phyloP scores from a whole-genome alignment of 176 grass and related monocot genomes.

The Phragmites australis region DNA sequence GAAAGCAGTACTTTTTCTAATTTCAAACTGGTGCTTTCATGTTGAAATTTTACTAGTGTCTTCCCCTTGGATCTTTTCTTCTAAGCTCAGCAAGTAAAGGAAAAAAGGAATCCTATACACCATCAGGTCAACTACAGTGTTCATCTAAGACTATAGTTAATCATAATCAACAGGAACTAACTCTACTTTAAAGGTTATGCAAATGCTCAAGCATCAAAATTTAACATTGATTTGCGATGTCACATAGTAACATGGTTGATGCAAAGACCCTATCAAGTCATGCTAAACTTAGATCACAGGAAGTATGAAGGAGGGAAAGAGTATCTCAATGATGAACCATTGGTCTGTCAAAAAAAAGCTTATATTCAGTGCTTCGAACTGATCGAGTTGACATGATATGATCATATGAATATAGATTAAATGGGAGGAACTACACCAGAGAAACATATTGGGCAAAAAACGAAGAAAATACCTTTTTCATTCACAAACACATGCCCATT shows the following conservation, averaged over 20 bases:
- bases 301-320: neutral
- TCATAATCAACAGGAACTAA: neutral
- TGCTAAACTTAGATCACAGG: neutral
- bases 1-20: neutral
- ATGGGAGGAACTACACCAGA: neutral
- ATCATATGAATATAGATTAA: constrained; percentile 26
- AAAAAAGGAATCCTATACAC: neutral
- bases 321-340: neutral
- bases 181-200: neutral
- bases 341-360: neutral
- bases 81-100: neutral
- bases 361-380: constrained; percentile 11
- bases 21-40: neutral
- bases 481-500: constrained; percentile 88
- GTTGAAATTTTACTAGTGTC: neutral
- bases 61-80: constrained; percentile 8
- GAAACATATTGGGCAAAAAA: neutral
- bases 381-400: constrained; percentile 15
- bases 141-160: constrained; percentile 20
- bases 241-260: neutral
- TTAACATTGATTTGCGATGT: neutral
- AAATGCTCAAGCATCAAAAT: constrained; percentile 20
- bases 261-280: neutral
- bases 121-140: neutral
- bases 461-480: constrained; percentile 79